Base-by-base conservation (phyloP, 2,329 filamentous ascomycete genomes). In the Trichoderma sp. region DNA sequence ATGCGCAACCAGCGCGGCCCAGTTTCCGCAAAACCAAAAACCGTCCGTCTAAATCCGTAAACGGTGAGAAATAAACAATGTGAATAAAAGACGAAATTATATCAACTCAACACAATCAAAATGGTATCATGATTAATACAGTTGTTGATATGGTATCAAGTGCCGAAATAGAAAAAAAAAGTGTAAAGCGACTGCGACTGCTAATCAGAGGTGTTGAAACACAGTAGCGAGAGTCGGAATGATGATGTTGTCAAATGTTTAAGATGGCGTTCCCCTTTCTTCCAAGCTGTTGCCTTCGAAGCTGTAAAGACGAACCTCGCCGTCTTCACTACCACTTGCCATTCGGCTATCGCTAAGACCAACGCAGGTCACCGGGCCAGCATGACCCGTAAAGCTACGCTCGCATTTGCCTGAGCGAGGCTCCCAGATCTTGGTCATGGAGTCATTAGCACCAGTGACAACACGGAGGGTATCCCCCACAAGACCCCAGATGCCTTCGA, bases 381-480 rank as follows among this genome's bases (percentile, higher is more conserved):
- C 88, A 79, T 98, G 96, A 0, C 94, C 94, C 2, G 93, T 94
- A 76, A 97, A 95, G 3, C 94, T 98, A 60, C 94, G 86, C 79
- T 98, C 94, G 79, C 94, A 97, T 76, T 92, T 93, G 33, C 96
- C 96, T 1, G 92, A 94, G 69, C 94, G 85, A 19, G 95, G 92
- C 80, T 98, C 95, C 96, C 96, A 99, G 37, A 87, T 79, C 83
- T 98, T 98, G 75, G 97, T 92, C 89, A 95, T 96, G 53, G 93
- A 90, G 80, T 99, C 96, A 79, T 98, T 94, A 13, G 93, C 92
- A 0, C 94, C 95, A 21, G 91, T 93, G 16, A 98, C 93, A 19
- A 97, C 89, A 13, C 96, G 89, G 24, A 98, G 83, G 0, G 92
- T 94, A 80, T 98, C 95, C 3, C 92, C 95, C 0, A 92, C 93